Percentiles rank a stretch among this genome's conserved stretches.
phyloP scores from a whole-genome alignment of 441 rosid genomes.

The Populus trichocarpa region DNA sequence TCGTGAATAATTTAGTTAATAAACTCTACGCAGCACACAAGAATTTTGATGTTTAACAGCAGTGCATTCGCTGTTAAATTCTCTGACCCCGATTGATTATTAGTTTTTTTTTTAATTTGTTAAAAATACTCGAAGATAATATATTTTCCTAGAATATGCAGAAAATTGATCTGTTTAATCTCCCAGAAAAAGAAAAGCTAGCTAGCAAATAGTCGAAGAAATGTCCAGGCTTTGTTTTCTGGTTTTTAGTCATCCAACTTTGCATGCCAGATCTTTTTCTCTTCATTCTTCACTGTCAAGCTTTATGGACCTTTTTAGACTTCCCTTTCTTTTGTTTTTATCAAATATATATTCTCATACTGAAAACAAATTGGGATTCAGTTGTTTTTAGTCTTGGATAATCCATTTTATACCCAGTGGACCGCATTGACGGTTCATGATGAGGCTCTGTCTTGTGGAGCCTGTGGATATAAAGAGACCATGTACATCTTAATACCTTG shows the following conservation, averaged over 20 bases:
- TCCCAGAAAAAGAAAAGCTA: neutral
- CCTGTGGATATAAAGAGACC: neutral
- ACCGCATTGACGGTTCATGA: neutral
- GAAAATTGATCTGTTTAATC: neutral
- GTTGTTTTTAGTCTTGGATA: neutral
- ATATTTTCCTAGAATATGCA: neutral
- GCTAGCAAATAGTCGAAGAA: neutral
- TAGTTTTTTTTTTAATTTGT: too few relatives aligned
- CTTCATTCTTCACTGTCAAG: neutral
- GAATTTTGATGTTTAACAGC: neutral
- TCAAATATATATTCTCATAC: neutral
- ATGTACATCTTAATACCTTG: neutral
- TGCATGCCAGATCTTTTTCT: constrained; percentile 5
- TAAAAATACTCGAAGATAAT: neutral
- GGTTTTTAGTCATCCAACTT: neutral
- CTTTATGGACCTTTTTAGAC: neutral
- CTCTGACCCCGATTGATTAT: neutral
- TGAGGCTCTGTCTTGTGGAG: neutral
- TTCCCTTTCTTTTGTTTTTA: neutral
- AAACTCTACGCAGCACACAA: neutral
- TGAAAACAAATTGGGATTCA: constrained; percentile 6
- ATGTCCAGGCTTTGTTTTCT: neutral
- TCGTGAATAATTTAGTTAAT: neutral
- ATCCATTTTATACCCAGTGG: neutral
- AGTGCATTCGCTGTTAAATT: too few relatives aligned